Conservation (phyloP, 129 eudicot species). For the Tagetes patula region DNA sequence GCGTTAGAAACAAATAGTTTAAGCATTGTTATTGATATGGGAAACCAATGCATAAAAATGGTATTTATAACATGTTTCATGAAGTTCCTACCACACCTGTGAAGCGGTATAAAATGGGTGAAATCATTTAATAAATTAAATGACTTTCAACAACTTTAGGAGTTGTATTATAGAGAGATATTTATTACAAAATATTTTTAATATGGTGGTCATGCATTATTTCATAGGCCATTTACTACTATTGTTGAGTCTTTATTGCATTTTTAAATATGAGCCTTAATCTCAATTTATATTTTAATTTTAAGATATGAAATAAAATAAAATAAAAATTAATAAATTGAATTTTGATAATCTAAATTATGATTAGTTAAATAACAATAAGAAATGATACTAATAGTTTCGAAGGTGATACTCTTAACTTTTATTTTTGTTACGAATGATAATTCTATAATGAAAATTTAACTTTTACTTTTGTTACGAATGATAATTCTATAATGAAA, state of each 20-base stretch:
- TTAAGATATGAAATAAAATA: not conserved
- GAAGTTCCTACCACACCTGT: constrained; percentile 22
- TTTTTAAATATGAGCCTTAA: constrained; percentile 1
- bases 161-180: constrained; percentile 9
- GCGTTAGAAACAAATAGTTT: not conserved
- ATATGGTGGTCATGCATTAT: constrained; percentile 24
- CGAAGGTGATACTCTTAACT: no score
- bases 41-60: not conserved
- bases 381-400: no score
- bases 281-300: not conserved
- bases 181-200: constrained; percentile 4
- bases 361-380: no score
- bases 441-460: no score
- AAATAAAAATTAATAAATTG: no score
- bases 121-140: constrained; percentile 27
- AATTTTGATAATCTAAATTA: no score
- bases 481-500: no score
- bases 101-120: constrained; percentile 25
- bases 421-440: no score
- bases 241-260: constrained; percentile 30
- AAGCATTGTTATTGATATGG: not conserved
- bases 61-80: constrained; percentile 19
- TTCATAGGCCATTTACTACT: constrained; percentile 32
- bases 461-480: no score
- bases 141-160: constrained; percentile 30